Evolutionary conservation across 768 basidiomycete species (phyloP), one percentile per base, ranked within the genome.

Genomic region (Serendipita vermifera): DNA sequence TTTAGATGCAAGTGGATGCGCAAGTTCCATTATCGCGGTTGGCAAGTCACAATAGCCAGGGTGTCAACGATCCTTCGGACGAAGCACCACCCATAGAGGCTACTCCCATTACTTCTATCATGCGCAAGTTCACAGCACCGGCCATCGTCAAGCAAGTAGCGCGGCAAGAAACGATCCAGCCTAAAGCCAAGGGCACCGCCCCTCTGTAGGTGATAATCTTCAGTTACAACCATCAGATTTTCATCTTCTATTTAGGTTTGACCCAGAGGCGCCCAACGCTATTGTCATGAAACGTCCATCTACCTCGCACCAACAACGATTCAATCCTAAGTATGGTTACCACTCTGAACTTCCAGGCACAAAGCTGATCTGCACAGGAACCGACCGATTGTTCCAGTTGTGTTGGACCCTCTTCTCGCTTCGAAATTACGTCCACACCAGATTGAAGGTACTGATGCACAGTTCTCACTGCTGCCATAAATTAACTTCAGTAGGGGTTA

Each of bases 351-450:
- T 35, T 27, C n/a, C n/a, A n/a, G 20, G 7, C 3, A 22, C 22
- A 17, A 9, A 20, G 17, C 22, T 31, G 55, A 17, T 32, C 17
- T 41, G 36, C 33, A 15, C 55, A 91, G 89, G 65, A 73, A 77
- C 55, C 62, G 77, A 11, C 74, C 82, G 3, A 66, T 91, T 9
- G 77, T 87, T 9, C 77, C 82, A 55, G 93, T 98, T 3, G 93
- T 98, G 2, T 66, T 99, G 27, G 94, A 98, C 65, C 94, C 93
- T 1, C 70, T 86, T n/a, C 65, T 99, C 22, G 74, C 80, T 1
- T 75, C 78, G 33, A 76, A 77, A 54, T 78, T 99, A 68, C 75
- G 94, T 54, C 80, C 84, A 13, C 96, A 99, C 70, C 96, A 99
- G 64, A 74, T 77, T 41, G 92, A 96, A 75, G 92, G 91, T 78